Evolutionary conservation across 2,329 filamentous ascomycete species (phyloP).

Genomic region (Hirsutella minnesotensis): DNA sequence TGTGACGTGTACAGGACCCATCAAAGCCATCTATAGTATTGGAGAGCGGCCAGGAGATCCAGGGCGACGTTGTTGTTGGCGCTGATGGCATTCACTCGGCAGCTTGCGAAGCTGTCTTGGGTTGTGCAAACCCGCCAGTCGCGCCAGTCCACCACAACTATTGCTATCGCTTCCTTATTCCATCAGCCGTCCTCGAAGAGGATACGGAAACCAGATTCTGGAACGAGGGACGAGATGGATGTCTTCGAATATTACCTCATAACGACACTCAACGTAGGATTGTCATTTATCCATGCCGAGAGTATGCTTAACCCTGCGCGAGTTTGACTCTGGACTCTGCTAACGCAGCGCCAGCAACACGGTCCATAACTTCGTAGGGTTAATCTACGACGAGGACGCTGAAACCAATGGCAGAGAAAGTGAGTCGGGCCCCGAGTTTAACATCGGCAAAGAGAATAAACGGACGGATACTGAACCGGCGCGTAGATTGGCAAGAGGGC

Average conservation of each 20-base stretch:
- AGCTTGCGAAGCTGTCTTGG: conserved; percentile 16
- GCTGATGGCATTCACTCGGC: conserved; percentile 31
- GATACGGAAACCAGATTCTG: conserved; percentile 19
- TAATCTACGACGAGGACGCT: conserved; percentile 15
- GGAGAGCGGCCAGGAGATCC: conserved; percentile 13
- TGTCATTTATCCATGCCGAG: conserved; percentile 20
- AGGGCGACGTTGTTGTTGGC: conserved; percentile 27
- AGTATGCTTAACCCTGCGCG: conserved; percentile 9
- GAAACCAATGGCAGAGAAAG: conserved; percentile 9
- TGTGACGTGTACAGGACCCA: conserved; percentile 11
- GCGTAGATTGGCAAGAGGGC: conserved; percentile 16
- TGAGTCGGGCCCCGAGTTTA: conserved; percentile 1
- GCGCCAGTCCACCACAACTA: conserved; percentile 16
- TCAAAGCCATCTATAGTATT: conserved; percentile 16
- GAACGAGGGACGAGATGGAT: conserved; percentile 14
- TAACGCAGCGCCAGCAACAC: conserved; percentile 11
- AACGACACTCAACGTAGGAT: conserved; percentile 13
- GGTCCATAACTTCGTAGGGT: conserved; percentile 21
- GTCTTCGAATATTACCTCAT: conserved; percentile 12
- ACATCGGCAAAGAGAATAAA: too few species aligned
- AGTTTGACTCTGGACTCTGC: background rate
- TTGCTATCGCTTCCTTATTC: conserved; percentile 25
- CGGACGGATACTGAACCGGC: too few species aligned
- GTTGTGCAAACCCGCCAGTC: conserved; percentile 12
- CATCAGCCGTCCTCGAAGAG: conserved; percentile 13